phyloP scores from a whole-genome alignment of 1,284 basidiomycete genomes.

The Trametes pubescens region DNA sequence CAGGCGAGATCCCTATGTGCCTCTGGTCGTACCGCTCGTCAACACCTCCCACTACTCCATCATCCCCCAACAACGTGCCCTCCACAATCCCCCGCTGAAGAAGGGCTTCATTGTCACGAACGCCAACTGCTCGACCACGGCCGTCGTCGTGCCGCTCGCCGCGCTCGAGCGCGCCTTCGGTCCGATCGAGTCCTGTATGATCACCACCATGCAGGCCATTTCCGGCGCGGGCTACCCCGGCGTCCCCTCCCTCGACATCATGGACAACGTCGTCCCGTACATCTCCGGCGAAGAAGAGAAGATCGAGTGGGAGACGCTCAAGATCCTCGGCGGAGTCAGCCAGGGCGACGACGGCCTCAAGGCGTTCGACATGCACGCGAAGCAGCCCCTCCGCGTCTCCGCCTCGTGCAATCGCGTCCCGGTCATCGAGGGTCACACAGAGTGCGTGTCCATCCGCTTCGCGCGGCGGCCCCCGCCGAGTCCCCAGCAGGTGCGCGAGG shows the following conservation, averaged over 20 bases:
- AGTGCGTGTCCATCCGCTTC: constrained; percentile 92
- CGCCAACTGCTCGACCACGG: constrained; percentile 98
- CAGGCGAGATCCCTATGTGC: constrained; percentile 93
- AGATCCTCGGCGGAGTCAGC: constrained; percentile 90
- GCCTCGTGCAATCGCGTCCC: constrained; percentile 60
- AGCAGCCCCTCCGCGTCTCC: constrained; percentile 85
- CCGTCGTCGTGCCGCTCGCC: constrained; percentile 90
- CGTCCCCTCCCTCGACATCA: constrained; percentile 88
- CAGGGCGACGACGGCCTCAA: constrained; percentile 60
- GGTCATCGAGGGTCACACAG: constrained; percentile 96
- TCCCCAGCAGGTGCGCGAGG: constrained; percentile 88
- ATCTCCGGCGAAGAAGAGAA: constrained; percentile 98
- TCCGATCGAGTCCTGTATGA: constrained; percentile 88
- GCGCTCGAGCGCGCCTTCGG: constrained; percentile 95
- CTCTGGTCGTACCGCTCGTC: constrained; percentile 96
- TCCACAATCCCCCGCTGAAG: constrained; percentile 74
- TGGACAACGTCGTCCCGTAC: constrained; percentile 97
- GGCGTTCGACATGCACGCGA: constrained; percentile 86
- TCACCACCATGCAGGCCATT: constrained; percentile 98
- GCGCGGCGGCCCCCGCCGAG: constrained; percentile 82
- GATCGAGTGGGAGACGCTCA: constrained; percentile 98
- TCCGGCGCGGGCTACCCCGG: constrained; percentile 98
- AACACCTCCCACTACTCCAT: constrained; percentile 91
- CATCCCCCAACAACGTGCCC: constrained; percentile 81
- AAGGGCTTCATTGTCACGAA: constrained; percentile 98